A percentile compares a stretch with the other conserved stretches of the same genome.
Evolutionary conservation across 345 rosid species (phyloP).

Genomic region (Brassica juncea): DNA sequence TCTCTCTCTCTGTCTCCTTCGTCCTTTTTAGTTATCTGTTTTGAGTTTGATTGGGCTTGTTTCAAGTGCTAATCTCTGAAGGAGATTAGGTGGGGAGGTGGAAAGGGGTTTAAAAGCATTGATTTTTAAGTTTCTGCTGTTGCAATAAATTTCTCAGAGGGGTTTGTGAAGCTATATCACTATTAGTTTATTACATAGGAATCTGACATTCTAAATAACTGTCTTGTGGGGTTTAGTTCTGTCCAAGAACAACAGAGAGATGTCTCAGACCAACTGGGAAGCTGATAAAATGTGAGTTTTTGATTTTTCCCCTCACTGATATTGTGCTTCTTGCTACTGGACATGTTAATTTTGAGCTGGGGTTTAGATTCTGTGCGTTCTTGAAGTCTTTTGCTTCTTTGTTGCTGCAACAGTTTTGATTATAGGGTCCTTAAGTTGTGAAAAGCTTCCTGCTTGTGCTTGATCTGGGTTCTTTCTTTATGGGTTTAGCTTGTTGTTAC

Average conservation of each 20-base stretch:
- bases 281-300: slow-evolving; percentile 95
- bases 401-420: slow-evolving; percentile 31
- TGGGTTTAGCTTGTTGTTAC: slow-evolving; percentile 7
- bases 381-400: slow-evolving; percentile 19
- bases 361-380: slow-evolving; percentile 37
- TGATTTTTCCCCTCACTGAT: not conserved
- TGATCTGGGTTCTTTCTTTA: slow-evolving; percentile 24
- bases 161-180: slow-evolving; percentile 37
- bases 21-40: not conserved
- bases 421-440: slow-evolving; percentile 43
- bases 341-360: slow-evolving; percentile 28
- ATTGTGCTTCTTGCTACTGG: not conserved
- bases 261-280: slow-evolving; percentile 99
- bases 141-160: slow-evolving; percentile 36
- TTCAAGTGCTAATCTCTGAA: slow-evolving; percentile 33
- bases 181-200: slow-evolving; percentile 35
- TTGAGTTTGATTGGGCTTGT: slow-evolving; percentile 7
- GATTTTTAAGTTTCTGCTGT: slow-evolving; percentile 23
- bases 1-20: not conserved
- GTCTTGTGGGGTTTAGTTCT: slow-evolving; percentile 34
- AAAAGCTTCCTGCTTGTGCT: slow-evolving; percentile 11
- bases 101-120: slow-evolving; percentile 11
- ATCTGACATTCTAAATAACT: slow-evolving; percentile 47
- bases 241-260: slow-evolving; percentile 8
- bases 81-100: slow-evolving; percentile 33